Base-by-base conservation (phyloP, 768 basidiomycete genomes). In the Leccinum arenicola region DNA sequence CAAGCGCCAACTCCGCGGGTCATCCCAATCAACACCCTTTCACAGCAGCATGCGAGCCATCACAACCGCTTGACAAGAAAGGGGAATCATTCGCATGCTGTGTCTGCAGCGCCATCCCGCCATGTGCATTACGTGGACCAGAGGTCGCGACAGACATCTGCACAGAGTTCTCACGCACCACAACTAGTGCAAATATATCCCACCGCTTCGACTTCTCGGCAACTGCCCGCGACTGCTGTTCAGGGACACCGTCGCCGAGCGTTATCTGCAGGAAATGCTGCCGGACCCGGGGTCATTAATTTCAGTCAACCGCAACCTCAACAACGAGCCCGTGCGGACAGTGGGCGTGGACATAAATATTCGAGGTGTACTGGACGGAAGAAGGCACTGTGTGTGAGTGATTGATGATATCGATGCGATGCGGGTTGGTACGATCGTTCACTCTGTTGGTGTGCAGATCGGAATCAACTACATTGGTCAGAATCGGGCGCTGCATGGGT, bases 401-500 rank as follows among this genome's bases (percentile, higher is more conserved):
- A 7, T 54, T 25, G 4, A n/a, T 14, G n/a, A 38, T 31, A 3
- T 54, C 5, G n/a, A n/a, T 38, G 23, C 3, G 35, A 23, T 33
- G 15, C 12, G 1, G 38, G 19, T 19, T 7, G n/a, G n/a, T 52
- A 48, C 10, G 40, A 54, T 35, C 29, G 9, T 36, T 47, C 43
- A 49, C 35, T 47, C 59, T 14, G 25, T 50, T 56, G 52, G 25
- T 58, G 12, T 36, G 3, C 62, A 87, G 86, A 90, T 94, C 68
- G 91, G 91, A 1, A 88, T 93, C 63, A 89, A 89, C 68, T 94
- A 94, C 68, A 66, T 65, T 11, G 89, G 90, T 0, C 84, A 88
- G 51, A 67, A 69, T 3, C 80, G 84, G 56, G 84, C 82, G 60
- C 80, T 94, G 14, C 76, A 76, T 0, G 93, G 93, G 6, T 94